Evolutionary conservation across 805 yeast genomes (phyloP).

Genomic region (Candida xiaguanensis): DNA sequence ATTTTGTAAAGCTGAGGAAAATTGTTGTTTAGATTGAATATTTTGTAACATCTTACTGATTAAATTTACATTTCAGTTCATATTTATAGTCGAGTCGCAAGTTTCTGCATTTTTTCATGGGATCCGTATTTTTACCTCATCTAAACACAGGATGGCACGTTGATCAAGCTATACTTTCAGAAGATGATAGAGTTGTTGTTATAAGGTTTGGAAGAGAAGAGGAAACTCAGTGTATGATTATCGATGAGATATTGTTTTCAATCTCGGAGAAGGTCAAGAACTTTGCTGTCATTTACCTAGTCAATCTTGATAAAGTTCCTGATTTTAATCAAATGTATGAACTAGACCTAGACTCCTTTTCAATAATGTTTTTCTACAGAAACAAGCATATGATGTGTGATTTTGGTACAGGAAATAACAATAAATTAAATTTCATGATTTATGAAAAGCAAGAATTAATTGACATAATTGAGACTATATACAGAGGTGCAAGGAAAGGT

Average conservation of each 20-base stretch:
- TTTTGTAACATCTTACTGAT: slow-evolving; percentile 8
- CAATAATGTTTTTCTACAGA: slow-evolving; percentile 89
- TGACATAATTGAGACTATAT: slow-evolving; percentile 85
- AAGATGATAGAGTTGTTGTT: slow-evolving; percentile 83
- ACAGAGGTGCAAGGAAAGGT: slow-evolving; percentile 89
- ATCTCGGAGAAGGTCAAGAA: slow-evolving; percentile 81
- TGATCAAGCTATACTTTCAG: slow-evolving; percentile 92
- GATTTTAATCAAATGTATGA: slow-evolving; percentile 90
- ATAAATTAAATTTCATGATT: slow-evolving; percentile 76
- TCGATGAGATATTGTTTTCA: slow-evolving; percentile 82
- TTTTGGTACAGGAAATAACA: slow-evolving; percentile 96
- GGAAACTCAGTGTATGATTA: slow-evolving; percentile 76
- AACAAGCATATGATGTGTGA: slow-evolving; percentile 98
- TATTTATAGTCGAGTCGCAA: not conserved
- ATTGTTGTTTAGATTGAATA: slow-evolving; percentile 8
- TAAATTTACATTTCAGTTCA: not conserved
- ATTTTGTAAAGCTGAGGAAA: slow-evolving; percentile 7
- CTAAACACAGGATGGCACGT: slow-evolving; percentile 92
- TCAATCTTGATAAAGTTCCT: slow-evolving; percentile 85
- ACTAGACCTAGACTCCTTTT: slow-evolving; percentile 74
- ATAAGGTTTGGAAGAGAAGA: slow-evolving; percentile 83
- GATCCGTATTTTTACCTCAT: slow-evolving; percentile 79
- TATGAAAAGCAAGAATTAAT: slow-evolving; percentile 85
- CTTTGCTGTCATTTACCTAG: slow-evolving; percentile 83
- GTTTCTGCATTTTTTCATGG: slow-evolving; percentile 43